Conservation (phyloP, 768 basidiomycete species). For the Cyclocybe cylindracea region DNA sequence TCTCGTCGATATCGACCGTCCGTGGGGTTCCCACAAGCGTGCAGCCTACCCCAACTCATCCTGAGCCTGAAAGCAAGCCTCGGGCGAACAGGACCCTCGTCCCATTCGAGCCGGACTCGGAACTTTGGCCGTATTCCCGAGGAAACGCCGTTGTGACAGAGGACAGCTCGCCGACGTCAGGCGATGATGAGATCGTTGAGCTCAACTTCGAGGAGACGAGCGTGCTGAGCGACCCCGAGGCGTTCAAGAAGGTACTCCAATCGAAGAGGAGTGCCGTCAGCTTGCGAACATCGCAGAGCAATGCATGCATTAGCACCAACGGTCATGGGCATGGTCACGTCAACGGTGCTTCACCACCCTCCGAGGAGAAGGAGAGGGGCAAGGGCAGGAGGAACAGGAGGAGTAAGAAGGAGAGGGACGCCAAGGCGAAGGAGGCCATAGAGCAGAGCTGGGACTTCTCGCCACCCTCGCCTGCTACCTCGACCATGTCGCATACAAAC, state of each 20-base stretch:
- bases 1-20: slow-evolving; percentile 21
- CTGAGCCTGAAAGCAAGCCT: slow-evolving; percentile 16
- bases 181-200: slow-evolving; percentile 65
- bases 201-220: slow-evolving; percentile 77
- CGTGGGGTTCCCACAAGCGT: slow-evolving; percentile 5
- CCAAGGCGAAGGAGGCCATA: slow-evolving; percentile 47
- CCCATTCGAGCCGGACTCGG: slow-evolving; percentile 64
- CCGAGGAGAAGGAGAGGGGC: slow-evolving; percentile 23
- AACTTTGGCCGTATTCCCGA: slow-evolving; percentile 70
- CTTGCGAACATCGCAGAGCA: slow-evolving; percentile 3
- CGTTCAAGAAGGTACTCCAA: slow-evolving; percentile 45
- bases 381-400: slow-evolving; percentile 33
- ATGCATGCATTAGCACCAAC: background rate
- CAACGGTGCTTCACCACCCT: slow-evolving; percentile 4
- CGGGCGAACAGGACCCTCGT: slow-evolving; percentile 43
- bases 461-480: slow-evolving; percentile 23
- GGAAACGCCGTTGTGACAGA: slow-evolving; percentile 24
- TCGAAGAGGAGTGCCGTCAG: slow-evolving; percentile 29
- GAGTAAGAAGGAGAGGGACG: slow-evolving; percentile 38
- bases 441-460: slow-evolving; percentile 66
- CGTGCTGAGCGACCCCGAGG: slow-evolving; percentile 66
- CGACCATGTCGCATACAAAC: slow-evolving; percentile 3
- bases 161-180: slow-evolving; percentile 32
- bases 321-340: slow-evolving; percentile 7
- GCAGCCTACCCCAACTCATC: background rate